Percentiles rank a stretch among this genome's conserved stretches.
These are phyloP conservation scores for Evansstolkia leycettana DNA, from an alignment of 495 filamentous ascomycete genomes.

Conservation along the genomic window DNA sequence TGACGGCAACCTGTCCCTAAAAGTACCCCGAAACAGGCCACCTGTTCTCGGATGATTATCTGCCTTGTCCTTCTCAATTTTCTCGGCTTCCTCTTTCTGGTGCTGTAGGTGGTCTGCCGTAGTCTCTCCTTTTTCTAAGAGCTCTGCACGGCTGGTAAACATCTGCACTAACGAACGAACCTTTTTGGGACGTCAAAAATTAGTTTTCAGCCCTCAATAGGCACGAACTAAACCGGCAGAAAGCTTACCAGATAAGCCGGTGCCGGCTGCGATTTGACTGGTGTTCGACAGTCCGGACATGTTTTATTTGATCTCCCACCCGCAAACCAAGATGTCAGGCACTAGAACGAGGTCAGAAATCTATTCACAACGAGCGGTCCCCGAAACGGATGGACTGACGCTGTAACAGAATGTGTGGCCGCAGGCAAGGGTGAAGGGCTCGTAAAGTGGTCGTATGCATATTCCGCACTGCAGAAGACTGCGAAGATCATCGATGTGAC, in stretches of 20 bases:
- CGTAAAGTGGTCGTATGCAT: conserved; percentile 56
- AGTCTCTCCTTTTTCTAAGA: conserved; percentile 50
- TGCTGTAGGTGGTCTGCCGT: conserved; percentile 45
- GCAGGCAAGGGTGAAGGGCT: conserved; percentile 59
- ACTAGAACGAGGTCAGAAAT: conserved; percentile 27
- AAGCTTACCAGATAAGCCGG: conserved; percentile 55
- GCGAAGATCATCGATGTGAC: conserved; percentile 38
- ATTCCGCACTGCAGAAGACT: conserved; percentile 51
- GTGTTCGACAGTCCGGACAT: conserved; percentile 58
- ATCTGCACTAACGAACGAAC: conserved; percentile 55
- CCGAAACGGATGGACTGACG: conserved; percentile 21
- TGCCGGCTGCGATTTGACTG: conserved; percentile 46
- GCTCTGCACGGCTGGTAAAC: conserved; percentile 50
- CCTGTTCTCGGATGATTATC: conserved; percentile 36
- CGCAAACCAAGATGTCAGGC: conserved; percentile 53
- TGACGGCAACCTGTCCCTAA: conserved; percentile 24
- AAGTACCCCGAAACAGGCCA: conserved; percentile 55
- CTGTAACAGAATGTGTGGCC: conserved; percentile 70
- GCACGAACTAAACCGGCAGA: background rate
- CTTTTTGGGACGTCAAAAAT: conserved; percentile 22
- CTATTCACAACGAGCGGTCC: background rate
- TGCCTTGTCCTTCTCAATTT: conserved; percentile 42
- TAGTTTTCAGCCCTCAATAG: background rate
- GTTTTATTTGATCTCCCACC: conserved; percentile 49
- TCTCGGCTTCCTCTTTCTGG: conserved; percentile 49